Conservation (phyloP, 2,329 filamentous ascomycete species). For the Eurotiales sp. region DNA sequence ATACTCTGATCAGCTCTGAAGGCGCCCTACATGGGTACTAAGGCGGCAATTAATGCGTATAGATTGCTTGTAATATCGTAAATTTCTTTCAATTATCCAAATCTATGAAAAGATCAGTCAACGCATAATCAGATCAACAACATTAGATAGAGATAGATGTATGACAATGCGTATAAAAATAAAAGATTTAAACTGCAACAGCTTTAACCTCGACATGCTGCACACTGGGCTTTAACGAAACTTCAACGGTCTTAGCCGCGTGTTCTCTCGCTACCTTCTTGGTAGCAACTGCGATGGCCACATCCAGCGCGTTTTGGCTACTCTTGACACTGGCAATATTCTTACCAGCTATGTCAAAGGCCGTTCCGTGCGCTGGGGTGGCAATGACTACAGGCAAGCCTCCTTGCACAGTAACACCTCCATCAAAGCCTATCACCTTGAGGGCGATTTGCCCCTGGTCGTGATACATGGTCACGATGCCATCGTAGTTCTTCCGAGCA, state of each 20-base stretch:
- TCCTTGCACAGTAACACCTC: constrained; percentile 33
- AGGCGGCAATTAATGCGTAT: too few relatives aligned
- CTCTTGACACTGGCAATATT: constrained; percentile 26
- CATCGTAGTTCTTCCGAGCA: constrained; percentile 28
- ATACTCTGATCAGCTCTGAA: too few relatives aligned
- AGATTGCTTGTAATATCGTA: too few relatives aligned
- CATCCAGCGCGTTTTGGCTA: constrained; percentile 32
- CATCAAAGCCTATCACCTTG: constrained; percentile 33
- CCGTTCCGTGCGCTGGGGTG: constrained; percentile 29
- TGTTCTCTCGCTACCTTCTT: constrained; percentile 1
- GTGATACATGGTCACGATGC: constrained; percentile 37
- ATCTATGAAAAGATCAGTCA: too few relatives aligned
- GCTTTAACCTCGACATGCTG: background rate
- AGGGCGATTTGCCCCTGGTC: constrained; percentile 37
- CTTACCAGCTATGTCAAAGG: constrained; percentile 31
- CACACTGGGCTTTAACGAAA: background rate
- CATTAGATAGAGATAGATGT: too few relatives aligned
- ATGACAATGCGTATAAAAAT: background rate
- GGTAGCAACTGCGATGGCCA: constrained; percentile 20
- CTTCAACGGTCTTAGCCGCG: background rate
- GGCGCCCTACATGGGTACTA: too few relatives aligned
- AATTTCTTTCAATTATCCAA: too few relatives aligned
- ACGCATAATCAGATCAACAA: background rate
- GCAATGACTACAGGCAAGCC: constrained; percentile 29
- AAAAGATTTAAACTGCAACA: background rate